Evolutionary conservation across 2,329 filamentous ascomycete species (phyloP).

Genomic region (Rasamsonia emersonii): DNA sequence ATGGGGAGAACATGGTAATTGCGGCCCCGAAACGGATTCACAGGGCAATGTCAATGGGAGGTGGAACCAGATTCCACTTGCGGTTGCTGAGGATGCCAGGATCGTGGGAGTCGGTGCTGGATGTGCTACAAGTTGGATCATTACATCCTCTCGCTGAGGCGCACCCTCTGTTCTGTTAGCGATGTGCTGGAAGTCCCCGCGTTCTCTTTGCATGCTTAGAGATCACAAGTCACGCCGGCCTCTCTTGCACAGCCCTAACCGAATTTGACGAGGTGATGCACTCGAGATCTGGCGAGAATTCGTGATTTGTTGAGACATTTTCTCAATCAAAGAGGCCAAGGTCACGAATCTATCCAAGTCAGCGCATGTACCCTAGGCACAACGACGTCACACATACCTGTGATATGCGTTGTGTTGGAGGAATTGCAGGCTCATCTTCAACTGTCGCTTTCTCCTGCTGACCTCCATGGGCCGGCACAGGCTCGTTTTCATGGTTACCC

Average conservation of each 20-base stretch:
- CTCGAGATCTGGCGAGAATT: no score
- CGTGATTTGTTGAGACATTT: no score
- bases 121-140: constrained; percentile 80
- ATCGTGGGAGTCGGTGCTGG: constrained; percentile 67
- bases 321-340: constrained; percentile 37
- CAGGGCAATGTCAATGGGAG: constrained; percentile 59
- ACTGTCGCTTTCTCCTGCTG: constrained; percentile 10
- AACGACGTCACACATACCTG: constrained; percentile 26
- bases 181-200: no score
- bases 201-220: no score
- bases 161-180: no score
- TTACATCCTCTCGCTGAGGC: constrained; percentile 18
- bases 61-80: constrained; percentile 59
- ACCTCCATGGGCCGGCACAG: constrained; percentile 12
- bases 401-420: constrained; percentile 42
- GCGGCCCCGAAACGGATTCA: constrained; percentile 57
- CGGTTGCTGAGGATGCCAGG: constrained; percentile 41
- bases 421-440: constrained; percentile 31
- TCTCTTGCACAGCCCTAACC: no score
- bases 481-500: constrained; percentile 27
- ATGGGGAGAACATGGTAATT: constrained; percentile 98
- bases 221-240: no score
- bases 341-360: constrained; percentile 23
- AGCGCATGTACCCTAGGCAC: constrained; percentile 9
- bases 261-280: no score